These are phyloP conservation scores for Tephrocybe rancida DNA, from an alignment of 768 basidiomycete genomes.

Conservation along the genomic window DNA sequence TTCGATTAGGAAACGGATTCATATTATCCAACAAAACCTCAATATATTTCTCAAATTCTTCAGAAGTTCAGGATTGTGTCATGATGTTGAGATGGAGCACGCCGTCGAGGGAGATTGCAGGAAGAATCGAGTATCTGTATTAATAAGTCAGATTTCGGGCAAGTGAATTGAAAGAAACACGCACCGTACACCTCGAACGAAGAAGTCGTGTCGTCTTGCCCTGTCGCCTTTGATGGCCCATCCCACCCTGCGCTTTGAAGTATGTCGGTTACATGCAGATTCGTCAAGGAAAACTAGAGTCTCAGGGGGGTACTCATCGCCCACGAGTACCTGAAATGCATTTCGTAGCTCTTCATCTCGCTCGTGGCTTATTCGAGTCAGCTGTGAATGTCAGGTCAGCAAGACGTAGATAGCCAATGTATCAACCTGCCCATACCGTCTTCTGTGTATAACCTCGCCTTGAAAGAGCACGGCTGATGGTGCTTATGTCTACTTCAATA, in stretches of 20 bases:
- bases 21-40: slow-evolving; percentile 25
- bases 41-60: slow-evolving; percentile 23
- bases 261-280: slow-evolving; percentile 27
- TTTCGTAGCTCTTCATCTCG: slow-evolving; percentile 16
- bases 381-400: too few species aligned
- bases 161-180: neutral
- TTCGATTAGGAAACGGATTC: slow-evolving; percentile 30
- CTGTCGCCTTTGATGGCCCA: slow-evolving; percentile 24
- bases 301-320: slow-evolving; percentile 20
- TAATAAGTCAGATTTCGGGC: neutral
- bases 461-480: slow-evolving; percentile 6
- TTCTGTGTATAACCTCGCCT: slow-evolving; percentile 13
- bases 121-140: slow-evolving; percentile 31
- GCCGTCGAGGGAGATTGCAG: slow-evolving; percentile 31
- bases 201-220: slow-evolving; percentile 25
- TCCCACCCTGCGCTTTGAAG: slow-evolving; percentile 22
- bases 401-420: too few species aligned
- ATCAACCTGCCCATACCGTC: too few species aligned
- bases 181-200: slow-evolving; percentile 22
- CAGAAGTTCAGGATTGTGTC: slow-evolving; percentile 24
- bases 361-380: slow-evolving; percentile 19
- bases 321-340: slow-evolving; percentile 16
- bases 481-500: neutral
- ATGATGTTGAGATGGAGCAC: slow-evolving; percentile 30
- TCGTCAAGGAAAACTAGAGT: slow-evolving; percentile 31